Evolutionary conservation across 2,329 filamentous ascomycete species (phyloP).

Genomic region (Lizonia empirigonia): DNA sequence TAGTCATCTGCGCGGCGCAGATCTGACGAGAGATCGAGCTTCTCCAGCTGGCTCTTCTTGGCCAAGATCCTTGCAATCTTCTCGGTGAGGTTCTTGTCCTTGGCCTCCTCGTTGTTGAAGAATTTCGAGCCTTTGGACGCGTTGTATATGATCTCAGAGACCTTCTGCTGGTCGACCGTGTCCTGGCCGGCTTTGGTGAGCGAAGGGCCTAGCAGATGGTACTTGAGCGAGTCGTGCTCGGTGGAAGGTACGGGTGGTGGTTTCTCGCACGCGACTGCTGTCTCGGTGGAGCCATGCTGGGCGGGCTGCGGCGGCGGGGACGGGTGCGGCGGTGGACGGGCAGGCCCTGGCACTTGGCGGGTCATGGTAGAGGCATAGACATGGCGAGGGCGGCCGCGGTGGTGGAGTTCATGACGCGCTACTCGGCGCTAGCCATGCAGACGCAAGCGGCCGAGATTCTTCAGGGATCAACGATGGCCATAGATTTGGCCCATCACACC

Average conservation of each 20-base stretch:
- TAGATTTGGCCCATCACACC: conserved; percentile 23
- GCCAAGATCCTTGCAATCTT: conserved; percentile 82
- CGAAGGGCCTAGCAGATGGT: conserved; percentile 86
- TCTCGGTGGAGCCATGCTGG: conserved; percentile 19
- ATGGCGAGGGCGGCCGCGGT: conserved; percentile 14
- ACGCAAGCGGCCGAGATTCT: conserved; percentile 20
- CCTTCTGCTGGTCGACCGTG: conserved; percentile 88
- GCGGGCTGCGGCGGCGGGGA: conserved; percentile 11
- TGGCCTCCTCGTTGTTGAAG: conserved; percentile 87
- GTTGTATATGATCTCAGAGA: conserved; percentile 96
- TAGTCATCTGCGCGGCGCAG: conserved; percentile 79
- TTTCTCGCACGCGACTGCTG: conserved; percentile 20
- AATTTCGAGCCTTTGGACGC: conserved; percentile 96
- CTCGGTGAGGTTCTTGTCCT: conserved; percentile 79
- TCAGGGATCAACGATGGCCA: conserved; percentile 24
- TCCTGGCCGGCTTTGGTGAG: conserved; percentile 94
- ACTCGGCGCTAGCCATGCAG: conserved; percentile 18
- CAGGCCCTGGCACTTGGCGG: conserved; percentile 21
- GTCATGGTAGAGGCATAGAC: conserved; percentile 33
- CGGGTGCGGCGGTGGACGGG: conserved; percentile 19
- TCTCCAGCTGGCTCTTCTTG: conserved; percentile 76
- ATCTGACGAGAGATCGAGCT: conserved; percentile 74
- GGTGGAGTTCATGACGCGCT: conserved; percentile 28
- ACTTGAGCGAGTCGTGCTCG: conserved; percentile 75
- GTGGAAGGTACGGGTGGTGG: conserved; percentile 28